These are phyloP conservation scores for Capsicum pubescens DNA, from an alignment of 257 asterid species.

Conservation along the genomic window DNA sequence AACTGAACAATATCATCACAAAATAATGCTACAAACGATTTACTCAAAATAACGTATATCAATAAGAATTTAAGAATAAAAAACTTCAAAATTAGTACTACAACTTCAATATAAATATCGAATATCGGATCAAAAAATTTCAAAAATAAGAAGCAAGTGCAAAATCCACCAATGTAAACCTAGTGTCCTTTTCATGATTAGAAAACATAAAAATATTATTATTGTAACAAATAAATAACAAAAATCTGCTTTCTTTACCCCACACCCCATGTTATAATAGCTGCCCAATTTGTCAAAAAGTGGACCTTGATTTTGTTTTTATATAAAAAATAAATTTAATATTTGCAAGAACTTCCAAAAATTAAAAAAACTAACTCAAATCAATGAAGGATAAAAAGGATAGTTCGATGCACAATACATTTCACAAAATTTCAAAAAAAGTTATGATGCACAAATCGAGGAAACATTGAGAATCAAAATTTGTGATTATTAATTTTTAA, in stretches of 20 bases:
- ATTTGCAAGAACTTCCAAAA: neutral
- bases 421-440: too few species aligned
- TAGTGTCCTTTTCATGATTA: neutral
- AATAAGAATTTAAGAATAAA: too few species aligned
- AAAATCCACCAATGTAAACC: neutral
- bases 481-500: neutral
- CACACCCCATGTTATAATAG: neutral
- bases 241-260: neutral
- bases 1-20: too few species aligned
- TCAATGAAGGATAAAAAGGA: too few species aligned
- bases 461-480: neutral
- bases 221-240: neutral
- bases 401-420: too few species aligned
- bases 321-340: neutral
- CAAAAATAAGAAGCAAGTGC: neutral
- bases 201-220: neutral
- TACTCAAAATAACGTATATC: too few species aligned
- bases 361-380: neutral
- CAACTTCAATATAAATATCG: neutral
- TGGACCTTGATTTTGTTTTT: neutral
- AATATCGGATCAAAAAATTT: accelerated
- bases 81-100: too few species aligned
- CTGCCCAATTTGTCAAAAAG: constrained; percentile 1
- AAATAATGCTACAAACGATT: too few species aligned
- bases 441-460: too few species aligned